Conservation (phyloP, 768 basidiomycete species). For the Russula olivacea region DNA sequence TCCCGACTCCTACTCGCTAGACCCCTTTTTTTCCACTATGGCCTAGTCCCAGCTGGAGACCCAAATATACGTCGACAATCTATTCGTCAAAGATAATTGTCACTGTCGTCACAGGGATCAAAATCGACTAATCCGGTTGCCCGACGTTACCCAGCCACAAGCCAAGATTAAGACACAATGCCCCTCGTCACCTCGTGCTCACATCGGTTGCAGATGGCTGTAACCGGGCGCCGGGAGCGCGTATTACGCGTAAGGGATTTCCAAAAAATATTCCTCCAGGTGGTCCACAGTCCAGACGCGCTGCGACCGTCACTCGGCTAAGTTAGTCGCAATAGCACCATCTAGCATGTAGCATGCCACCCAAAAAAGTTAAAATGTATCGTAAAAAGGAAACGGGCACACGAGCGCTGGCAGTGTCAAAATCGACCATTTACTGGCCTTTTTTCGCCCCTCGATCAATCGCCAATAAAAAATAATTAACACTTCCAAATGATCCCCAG, state of each 20-base stretch:
- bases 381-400: conserved; percentile 16
- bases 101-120: background rate
- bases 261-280: background rate
- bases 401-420: conserved; percentile 12
- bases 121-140: background rate
- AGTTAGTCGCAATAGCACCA: conserved; percentile 7
- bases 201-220: background rate
- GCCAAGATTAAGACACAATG: background rate
- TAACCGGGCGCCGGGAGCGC: background rate
- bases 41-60: background rate
- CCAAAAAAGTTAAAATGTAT: conserved; percentile 13
- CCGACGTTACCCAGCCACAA: background rate
- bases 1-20: no score
- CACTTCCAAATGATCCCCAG: conserved; percentile 1
- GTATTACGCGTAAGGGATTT: background rate
- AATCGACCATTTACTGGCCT: background rate
- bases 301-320: background rate
- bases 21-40: background rate
- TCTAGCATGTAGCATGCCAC: background rate
- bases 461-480: conserved; percentile 16
- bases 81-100: background rate
- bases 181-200: background rate
- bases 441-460: conserved; percentile 17
- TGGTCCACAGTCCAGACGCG: background rate
- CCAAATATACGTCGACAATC: background rate